Conservation (phyloP, 2,329 filamentous ascomycete species). For the Aspergillus calidoustus region DNA sequence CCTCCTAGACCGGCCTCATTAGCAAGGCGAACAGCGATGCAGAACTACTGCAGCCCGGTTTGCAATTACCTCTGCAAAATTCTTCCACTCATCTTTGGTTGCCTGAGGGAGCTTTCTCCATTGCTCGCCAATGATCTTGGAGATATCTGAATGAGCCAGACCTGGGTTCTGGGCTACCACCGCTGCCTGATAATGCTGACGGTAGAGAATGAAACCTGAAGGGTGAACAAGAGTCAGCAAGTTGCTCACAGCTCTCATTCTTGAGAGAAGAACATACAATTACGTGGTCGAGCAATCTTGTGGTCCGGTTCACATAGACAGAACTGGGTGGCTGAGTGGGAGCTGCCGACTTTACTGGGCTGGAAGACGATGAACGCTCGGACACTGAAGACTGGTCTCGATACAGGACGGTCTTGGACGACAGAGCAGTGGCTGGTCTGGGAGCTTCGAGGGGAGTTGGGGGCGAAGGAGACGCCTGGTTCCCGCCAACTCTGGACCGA, state of each 20-base stretch:
- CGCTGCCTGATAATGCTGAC: constrained; percentile 84
- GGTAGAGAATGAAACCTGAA: constrained; percentile 95
- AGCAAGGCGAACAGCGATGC: constrained; percentile 1
- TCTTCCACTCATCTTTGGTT: constrained; percentile 84
- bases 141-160: constrained; percentile 92
- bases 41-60: background rate
- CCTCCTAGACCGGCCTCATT: constrained; percentile 60
- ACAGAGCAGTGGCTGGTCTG: constrained; percentile 25
- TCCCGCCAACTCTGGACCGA: constrained; percentile 29
- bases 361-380: constrained; percentile 37
- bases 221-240: constrained; percentile 41
- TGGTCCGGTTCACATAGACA: constrained; percentile 73
- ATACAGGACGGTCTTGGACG: constrained; percentile 29
- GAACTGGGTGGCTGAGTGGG: constrained; percentile 52
- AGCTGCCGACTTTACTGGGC: constrained; percentile 38
- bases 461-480: constrained; percentile 25
- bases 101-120: constrained; percentile 79
- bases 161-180: constrained; percentile 85
- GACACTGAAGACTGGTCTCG: constrained; percentile 32
- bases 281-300: constrained; percentile 72
- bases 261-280: constrained; percentile 58
- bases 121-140: constrained; percentile 93
- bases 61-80: constrained; percentile 73
- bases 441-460: constrained; percentile 18
- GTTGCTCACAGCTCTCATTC: background rate